These are phyloP conservation scores for Lolium perenne DNA, from an alignment of 176 grass and related monocot genomes.

Conservation along the genomic window DNA sequence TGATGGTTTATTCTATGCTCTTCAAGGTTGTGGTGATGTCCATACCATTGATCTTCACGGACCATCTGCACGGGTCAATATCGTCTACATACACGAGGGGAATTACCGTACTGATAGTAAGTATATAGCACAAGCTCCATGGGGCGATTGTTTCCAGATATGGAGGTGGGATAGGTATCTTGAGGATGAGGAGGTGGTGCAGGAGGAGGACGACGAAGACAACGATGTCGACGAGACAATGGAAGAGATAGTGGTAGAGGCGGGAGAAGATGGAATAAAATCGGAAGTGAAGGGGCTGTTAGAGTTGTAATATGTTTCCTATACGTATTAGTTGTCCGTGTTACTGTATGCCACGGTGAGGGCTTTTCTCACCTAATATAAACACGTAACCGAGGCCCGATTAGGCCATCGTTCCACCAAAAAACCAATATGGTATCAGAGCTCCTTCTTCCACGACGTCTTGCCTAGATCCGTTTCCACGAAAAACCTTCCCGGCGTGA, in stretches of 20 bases:
- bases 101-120: background rate
- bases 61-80: background rate
- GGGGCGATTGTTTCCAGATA: background rate
- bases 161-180: slow-evolving; percentile 3
- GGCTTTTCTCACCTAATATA: too few species aligned
- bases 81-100: background rate
- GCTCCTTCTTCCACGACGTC: too few species aligned
- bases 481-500: too few species aligned
- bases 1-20: background rate
- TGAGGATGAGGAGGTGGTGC: background rate
- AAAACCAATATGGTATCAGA: too few species aligned
- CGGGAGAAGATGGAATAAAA: background rate
- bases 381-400: too few species aligned
- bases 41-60: background rate
- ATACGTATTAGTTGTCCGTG: too few species aligned
- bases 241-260: background rate
- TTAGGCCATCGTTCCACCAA: too few species aligned
- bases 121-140: background rate
- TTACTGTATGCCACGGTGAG: too few species aligned
- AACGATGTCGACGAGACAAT: background rate
- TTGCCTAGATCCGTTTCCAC: too few species aligned
- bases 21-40: background rate
- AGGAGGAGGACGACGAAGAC: background rate
- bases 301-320: too few species aligned
- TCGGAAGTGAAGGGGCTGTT: background rate